Base-by-base conservation (phyloP, 2,329 filamentous ascomycete species). In the Fusarium sp. region DNA sequence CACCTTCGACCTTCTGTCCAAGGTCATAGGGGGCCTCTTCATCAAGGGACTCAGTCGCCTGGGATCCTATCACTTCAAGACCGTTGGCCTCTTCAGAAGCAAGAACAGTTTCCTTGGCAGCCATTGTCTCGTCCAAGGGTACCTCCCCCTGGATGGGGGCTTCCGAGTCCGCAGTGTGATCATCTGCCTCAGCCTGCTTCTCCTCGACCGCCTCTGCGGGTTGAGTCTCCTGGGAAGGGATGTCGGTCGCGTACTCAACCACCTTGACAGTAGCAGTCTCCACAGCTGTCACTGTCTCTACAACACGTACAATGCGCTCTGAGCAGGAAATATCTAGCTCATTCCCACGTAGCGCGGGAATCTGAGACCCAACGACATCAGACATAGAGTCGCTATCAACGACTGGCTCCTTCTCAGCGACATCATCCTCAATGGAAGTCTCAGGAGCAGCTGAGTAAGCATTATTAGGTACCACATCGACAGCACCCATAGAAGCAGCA, bases 241-340 rank as follows among this genome's bases (percentile, higher is more conserved):
- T 57, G 43, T 73, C 64, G 2, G 74, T 80, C 60, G 80, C 76
- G 11, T 73, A 75, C 37, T 72, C 72, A 9, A 73, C 75, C 7
- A 76, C 67, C 30, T 70, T 74, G 25, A 74, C 53, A 14, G 75
- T 77, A 19, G 75, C 70, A 9, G 74, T 78, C 64, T 78, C 74
- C 23, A 77, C 74, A 51, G 76, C 70, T 2, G 76, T 80, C 3
- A 77, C 73, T 8, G 78, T 82, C 13, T 80, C 73, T 0, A 75
- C 67, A 14, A 62, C 32, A 22, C 58, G 58, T 22, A 62, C 58
- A n/a, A 62, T 47, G 25, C 67, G 62, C 46, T 76, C 67, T 20
- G 70, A 70, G 23, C 70, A 56, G 6, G 70, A 57, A 0, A 63
- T 63, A 52, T 71, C 65, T 7, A 33, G 66, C 48, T 69, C 67